Percentiles rank a stretch among this genome's conserved stretches.
Evolutionary conservation across 163 green algal species (phyloP).

Genomic region (Picocystis sp.): DNA sequence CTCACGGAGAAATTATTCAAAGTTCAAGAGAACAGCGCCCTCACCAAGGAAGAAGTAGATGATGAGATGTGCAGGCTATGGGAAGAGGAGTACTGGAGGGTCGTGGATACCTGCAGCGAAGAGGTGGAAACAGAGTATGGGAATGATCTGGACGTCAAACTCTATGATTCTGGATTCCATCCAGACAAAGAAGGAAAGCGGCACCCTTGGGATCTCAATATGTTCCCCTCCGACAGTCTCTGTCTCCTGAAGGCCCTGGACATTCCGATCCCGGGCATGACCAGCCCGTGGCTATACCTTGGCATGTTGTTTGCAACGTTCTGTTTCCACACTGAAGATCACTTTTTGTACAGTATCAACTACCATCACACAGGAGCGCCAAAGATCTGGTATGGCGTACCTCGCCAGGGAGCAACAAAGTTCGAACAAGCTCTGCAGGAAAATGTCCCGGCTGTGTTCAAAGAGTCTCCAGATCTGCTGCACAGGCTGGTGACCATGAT

Average conservation of each 20-base stretch:
- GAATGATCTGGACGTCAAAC: slow-evolving; percentile 55
- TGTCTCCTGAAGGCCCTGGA: slow-evolving; percentile 55
- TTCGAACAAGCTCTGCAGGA: slow-evolving; percentile 61
- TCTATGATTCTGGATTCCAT: slow-evolving; percentile 45
- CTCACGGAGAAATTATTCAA: not conserved
- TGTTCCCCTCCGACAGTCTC: slow-evolving; percentile 40
- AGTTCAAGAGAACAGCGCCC: not conserved
- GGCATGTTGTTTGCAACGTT: slow-evolving; percentile 49
- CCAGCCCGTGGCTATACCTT: slow-evolving; percentile 87
- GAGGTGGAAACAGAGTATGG: slow-evolving; percentile 57
- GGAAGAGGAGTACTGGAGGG: slow-evolving; percentile 80
- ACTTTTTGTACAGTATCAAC: slow-evolving; percentile 68
- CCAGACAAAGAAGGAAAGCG: slow-evolving; percentile 20
- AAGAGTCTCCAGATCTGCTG: slow-evolving; percentile 44
- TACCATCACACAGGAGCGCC: slow-evolving; percentile 69
- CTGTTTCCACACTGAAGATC: slow-evolving; percentile 58
- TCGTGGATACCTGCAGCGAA: slow-evolving; percentile 48
- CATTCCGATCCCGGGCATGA: slow-evolving; percentile 64
- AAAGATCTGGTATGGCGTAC: slow-evolving; percentile 86
- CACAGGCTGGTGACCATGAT: slow-evolving; percentile 63
- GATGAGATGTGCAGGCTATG: not conserved
- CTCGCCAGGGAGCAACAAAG: slow-evolving; percentile 27
- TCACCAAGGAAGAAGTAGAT: not conserved
- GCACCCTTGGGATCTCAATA: slow-evolving; percentile 90
- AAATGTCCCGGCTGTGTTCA: slow-evolving; percentile 57